Conservation (phyloP, 2,329 filamentous ascomycete species). For the Neofusicoccum kwambonambiense region DNA sequence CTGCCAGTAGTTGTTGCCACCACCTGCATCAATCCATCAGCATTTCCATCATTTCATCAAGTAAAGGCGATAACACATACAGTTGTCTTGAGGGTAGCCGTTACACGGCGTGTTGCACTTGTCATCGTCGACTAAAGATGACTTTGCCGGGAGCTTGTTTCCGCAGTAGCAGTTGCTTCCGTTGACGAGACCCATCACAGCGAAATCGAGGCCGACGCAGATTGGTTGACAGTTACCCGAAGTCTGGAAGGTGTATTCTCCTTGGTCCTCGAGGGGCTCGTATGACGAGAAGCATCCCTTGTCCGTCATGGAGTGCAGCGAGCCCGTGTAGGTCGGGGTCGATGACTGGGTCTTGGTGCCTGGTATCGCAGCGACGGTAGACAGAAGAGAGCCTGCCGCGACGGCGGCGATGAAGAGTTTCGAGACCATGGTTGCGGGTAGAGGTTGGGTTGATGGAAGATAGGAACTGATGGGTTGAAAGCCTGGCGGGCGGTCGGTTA, state of each 20-base stretch:
- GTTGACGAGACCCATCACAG: slow-evolving; percentile 63
- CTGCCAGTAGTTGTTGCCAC: slow-evolving; percentile 54
- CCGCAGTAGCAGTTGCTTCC: slow-evolving; percentile 73
- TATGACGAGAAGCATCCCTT: slow-evolving; percentile 55
- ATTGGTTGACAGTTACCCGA: slow-evolving; percentile 54
- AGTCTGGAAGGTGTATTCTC: slow-evolving; percentile 53
- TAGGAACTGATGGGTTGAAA: not conserved
- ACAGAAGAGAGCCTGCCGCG: slow-evolving; percentile 32
- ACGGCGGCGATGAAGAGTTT: slow-evolving; percentile 32
- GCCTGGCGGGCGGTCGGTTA: slow-evolving; percentile 1
- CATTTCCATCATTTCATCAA: slow-evolving; percentile 29
- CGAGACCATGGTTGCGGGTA: slow-evolving; percentile 32
- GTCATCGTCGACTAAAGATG: slow-evolving; percentile 53
- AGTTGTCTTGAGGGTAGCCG: slow-evolving; percentile 62
- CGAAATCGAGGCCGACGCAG: slow-evolving; percentile 48
- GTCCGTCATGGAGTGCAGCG: slow-evolving; percentile 29
- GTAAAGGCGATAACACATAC: slow-evolving; percentile 50
- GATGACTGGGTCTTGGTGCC: slow-evolving; percentile 24
- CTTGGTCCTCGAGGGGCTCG: slow-evolving; percentile 49
- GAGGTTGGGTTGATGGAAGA: slow-evolving; percentile 5
- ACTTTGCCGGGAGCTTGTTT: slow-evolving; percentile 59
- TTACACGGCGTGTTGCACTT: slow-evolving; percentile 67
- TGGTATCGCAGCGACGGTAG: slow-evolving; percentile 28
- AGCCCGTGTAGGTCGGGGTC: slow-evolving; percentile 31
- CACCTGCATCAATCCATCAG: slow-evolving; percentile 45